Conservation (phyloP, 2,329 filamentous ascomycete genomes). For the Claviceps sp. region DNA sequence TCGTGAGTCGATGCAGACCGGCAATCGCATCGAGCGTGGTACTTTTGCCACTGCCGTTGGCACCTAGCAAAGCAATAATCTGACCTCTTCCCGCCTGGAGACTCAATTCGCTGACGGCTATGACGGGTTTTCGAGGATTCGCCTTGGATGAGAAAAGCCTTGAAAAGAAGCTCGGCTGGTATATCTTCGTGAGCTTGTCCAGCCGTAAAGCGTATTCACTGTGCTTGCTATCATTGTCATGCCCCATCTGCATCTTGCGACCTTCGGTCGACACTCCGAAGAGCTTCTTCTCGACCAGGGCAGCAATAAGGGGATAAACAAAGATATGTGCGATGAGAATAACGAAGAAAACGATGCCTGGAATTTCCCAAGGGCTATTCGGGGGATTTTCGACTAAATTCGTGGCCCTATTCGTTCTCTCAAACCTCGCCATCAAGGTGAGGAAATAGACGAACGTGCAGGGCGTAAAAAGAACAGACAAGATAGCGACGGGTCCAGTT, state of each 20-base stretch:
- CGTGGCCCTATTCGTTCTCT: constrained; percentile 45
- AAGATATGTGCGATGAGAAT: constrained; percentile 68
- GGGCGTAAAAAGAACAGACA: constrained; percentile 69
- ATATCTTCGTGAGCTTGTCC: constrained; percentile 64
- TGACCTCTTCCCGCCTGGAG: constrained; percentile 63
- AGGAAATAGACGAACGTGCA: constrained; percentile 81
- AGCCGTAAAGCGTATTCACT: constrained; percentile 51
- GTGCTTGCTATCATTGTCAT: constrained; percentile 13
- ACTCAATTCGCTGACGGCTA: constrained; percentile 65
- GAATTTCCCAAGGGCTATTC: constrained; percentile 50
- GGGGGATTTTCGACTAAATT: constrained; percentile 52
- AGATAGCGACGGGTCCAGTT: constrained; percentile 51
- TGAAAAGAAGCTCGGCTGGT: constrained; percentile 51
- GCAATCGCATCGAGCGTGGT: constrained; percentile 83
- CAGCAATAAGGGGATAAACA: constrained; percentile 62
- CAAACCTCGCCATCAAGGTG: constrained; percentile 63
- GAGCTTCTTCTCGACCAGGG: constrained; percentile 56
- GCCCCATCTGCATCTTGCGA: constrained; percentile 35
- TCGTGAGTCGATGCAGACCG: constrained; percentile 64
- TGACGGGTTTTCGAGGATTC: constrained; percentile 44
- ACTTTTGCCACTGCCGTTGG: constrained; percentile 83
- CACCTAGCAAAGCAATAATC: constrained; percentile 74
- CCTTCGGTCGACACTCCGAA: constrained; percentile 61
- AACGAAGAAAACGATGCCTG: constrained; percentile 65
- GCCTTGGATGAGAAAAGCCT: constrained; percentile 28